Base-by-base conservation (phyloP, 148 eudicot species). In the Drosera capensis region DNA sequence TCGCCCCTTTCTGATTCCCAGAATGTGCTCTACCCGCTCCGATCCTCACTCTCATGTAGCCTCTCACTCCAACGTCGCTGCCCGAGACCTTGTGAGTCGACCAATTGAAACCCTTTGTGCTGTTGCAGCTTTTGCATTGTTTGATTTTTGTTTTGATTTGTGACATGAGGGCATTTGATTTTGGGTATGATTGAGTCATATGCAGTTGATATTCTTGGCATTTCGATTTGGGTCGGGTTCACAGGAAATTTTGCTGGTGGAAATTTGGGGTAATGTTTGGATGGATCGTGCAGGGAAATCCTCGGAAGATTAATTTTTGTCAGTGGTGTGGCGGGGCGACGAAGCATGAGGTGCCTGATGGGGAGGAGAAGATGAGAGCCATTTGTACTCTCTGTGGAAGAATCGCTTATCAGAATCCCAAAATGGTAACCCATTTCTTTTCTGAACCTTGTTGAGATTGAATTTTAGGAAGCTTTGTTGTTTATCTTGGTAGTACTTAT, bases 331-430 rank as follows among this genome's bases (percentile, higher is more conserved):
- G 97, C 51, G 95, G 92, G 56, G 63, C 68, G 53, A 75, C 75
- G 26, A 90, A 90, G 75, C 70, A 84, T 50, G 97, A 84, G 60
- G 70, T 80, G 71, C 97, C 97, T 38, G 81, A 90, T 47, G 97
- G 95, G 35, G 97, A 90, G 22, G 95, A 90, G 64, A 84, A 90
- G 68, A 52, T 38, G 47, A 68, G 97, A 70, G 82, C 97, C 30
- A 55, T 90, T 46, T 90, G 97, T 73, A 90, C 85, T 23, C 56
- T 51, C 4, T 90, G 97, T 69, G 87, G 93, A 57, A 84, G 58
- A 71, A 75, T 90, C 48, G 60, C 80, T 41, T 90, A 90, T 47
- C 93, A 90, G 65, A 90, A 90, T 63, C 97, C 97, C 15, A 90
- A 90, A 70, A 90, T 90, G 97, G 97, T 90, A n/a, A 53, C 19